Conservation (phyloP, 2,329 filamentous ascomycete species). For the Talaromyces albobiverticillius region DNA sequence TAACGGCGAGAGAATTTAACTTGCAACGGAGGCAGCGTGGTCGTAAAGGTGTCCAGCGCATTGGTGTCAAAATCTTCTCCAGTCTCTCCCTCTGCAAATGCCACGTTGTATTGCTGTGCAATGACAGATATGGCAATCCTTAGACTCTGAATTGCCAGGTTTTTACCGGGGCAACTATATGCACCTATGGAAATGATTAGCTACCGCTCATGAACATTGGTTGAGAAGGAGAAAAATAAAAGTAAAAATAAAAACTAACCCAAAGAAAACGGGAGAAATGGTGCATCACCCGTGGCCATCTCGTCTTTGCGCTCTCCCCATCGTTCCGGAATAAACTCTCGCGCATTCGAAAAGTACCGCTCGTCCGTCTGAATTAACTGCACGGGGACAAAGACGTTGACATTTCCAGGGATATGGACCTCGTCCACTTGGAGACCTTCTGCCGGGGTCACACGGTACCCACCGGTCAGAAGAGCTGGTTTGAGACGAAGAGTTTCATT, state of each 20-base stretch:
- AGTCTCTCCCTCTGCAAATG: slow-evolving; percentile 21
- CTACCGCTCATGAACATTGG: slow-evolving; percentile 17
- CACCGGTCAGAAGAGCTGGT: slow-evolving; percentile 33
- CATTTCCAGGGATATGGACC: slow-evolving; percentile 27
- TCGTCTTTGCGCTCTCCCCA: slow-evolving; percentile 19
- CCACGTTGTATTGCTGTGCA: slow-evolving; percentile 20
- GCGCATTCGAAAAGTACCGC: slow-evolving; percentile 15
- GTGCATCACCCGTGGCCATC: slow-evolving; percentile 18
- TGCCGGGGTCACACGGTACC: slow-evolving; percentile 36
- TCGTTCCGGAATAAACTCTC: slow-evolving; percentile 25
- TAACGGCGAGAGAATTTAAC: slow-evolving; percentile 20
- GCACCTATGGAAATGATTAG: slow-evolving; percentile 20
- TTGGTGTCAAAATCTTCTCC: slow-evolving; percentile 18
- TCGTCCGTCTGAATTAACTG: slow-evolving; percentile 24
- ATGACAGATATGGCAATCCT: slow-evolving; percentile 22
- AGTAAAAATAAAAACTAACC: not conserved
- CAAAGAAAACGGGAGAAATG: slow-evolving; percentile 21
- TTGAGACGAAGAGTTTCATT: slow-evolving; percentile 38
- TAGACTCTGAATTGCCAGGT: slow-evolving; percentile 31
- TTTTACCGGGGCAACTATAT: slow-evolving; percentile 30
- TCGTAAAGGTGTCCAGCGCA: slow-evolving; percentile 22
- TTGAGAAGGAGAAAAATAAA: slow-evolving; percentile 26
- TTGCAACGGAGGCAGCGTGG: slow-evolving; percentile 28
- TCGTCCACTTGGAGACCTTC: slow-evolving; percentile 29
- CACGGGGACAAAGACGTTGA: slow-evolving; percentile 19